Evolutionary conservation across 2,329 filamentous ascomycete genomes (phyloP).

Genomic region (Helotiales sp.): DNA sequence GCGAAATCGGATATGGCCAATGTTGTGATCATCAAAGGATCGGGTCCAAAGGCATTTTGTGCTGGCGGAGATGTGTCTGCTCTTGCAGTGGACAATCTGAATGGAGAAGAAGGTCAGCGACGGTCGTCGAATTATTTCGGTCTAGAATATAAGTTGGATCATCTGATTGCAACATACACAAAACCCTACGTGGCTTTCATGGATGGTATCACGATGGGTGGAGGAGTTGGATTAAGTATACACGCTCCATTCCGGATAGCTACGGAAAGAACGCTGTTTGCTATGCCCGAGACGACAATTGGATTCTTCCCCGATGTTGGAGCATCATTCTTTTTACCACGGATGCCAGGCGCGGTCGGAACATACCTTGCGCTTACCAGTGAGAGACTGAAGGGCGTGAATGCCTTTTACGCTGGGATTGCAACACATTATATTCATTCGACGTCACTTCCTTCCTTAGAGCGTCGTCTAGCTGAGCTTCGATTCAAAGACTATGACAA

Average conservation of each 20-base stretch:
- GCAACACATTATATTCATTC: slow-evolving; percentile 97
- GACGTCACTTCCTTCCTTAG: slow-evolving; percentile 76
- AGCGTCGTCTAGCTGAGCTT: slow-evolving; percentile 84
- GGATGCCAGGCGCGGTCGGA: slow-evolving; percentile 82
- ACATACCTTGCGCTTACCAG: slow-evolving; percentile 94
- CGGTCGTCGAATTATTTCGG: slow-evolving; percentile 84
- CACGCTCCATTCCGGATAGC: slow-evolving; percentile 97
- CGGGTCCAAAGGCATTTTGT: slow-evolving; percentile 83
- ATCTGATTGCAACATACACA: slow-evolving; percentile 87
- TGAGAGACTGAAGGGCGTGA: slow-evolving; percentile 75
- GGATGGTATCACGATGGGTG: slow-evolving; percentile 98
- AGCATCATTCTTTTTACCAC: slow-evolving; percentile 90
- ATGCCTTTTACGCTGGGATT: slow-evolving; percentile 87
- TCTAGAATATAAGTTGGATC: slow-evolving; percentile 94
- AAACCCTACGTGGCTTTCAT: slow-evolving; percentile 96
- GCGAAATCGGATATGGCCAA: slow-evolving; percentile 93
- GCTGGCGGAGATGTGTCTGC: slow-evolving; percentile 87
- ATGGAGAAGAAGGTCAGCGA: slow-evolving; percentile 68
- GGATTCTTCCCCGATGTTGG: slow-evolving; percentile 99
- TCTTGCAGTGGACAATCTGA: slow-evolving; percentile 72
- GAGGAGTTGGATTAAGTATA: slow-evolving; percentile 89
- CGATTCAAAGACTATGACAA: slow-evolving; percentile 77
- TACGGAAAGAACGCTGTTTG: slow-evolving; percentile 91
- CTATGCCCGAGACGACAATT: slow-evolving; percentile 98
- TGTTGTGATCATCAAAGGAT: slow-evolving; percentile 87